Evolutionary conservation across 345 rosid species (phyloP), one percentile per base, ranked within the genome.

Genomic region (Melaleuca quinquenervia): DNA sequence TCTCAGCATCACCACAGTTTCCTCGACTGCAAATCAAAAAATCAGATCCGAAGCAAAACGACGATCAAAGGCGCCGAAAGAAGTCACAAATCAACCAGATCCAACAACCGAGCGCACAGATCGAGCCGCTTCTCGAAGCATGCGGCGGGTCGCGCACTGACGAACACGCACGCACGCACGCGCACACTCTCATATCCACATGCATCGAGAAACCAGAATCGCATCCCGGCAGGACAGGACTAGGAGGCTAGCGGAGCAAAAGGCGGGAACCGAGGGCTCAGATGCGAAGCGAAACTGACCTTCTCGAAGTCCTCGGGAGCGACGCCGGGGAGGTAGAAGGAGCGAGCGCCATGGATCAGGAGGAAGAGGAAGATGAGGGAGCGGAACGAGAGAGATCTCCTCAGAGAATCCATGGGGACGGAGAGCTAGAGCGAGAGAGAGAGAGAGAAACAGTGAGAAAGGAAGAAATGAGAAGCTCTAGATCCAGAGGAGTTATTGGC

Each of bases 281-380:
- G 53, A 51, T 16, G 16, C 7, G 18, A 18, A 14, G 53, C 2
- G 53, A 20, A 70, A 70, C 52, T 29, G 64, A 96, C 99, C 98
- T 93, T 95, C 22, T 89, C 88, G 92, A 97, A 96, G 92, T 97
- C 98, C 91, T 93, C 91, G 83, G 99, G 99, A 70, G 98, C 98
- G 88, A 97, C 99, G 84, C 99, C 99, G 16, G 99, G 99, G 87
- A 97, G 99, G 91, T 97, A 97, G 93, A 97, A 97, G 91, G 92
- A 93, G 90, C 90, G 90, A 49, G 86, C 91, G 87, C 90, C 92
- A 86, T 93, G 96, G 91, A 95, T 87, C 70, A 92, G 90, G 76
- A 91, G 86, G 41, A 93, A 89, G 85, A 93, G 27, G 87, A 76
- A 26, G 74, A 85, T 84, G 41, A 82, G 45, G 52, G 70, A 49